phyloP scores from a whole-genome alignment of 2,329 filamentous ascomycete genomes.

The Aspergillus fischeri region DNA sequence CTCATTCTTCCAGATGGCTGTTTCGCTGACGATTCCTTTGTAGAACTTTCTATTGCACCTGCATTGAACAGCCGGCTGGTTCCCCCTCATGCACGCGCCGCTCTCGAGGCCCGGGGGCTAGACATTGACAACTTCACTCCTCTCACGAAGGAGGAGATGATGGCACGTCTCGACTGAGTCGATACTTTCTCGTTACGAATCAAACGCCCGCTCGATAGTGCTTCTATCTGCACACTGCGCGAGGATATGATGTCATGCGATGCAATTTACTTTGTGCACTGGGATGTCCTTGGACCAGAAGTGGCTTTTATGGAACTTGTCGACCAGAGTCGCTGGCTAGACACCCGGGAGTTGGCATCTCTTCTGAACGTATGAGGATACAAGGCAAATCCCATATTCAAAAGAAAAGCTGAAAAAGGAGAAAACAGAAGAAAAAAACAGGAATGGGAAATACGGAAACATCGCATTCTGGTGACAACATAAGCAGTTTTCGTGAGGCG shows the following conservation, averaged over 20 bases:
- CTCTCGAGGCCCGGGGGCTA: slow-evolving; percentile 71
- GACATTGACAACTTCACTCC: slow-evolving; percentile 94
- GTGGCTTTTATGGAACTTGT: slow-evolving; percentile 25
- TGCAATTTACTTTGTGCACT: slow-evolving; percentile 30
- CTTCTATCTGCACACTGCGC: slow-evolving; percentile 29
- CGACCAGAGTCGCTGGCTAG: slow-evolving; percentile 23
- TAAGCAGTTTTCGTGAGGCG: slow-evolving; percentile 22
- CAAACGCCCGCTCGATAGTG: slow-evolving; percentile 35
- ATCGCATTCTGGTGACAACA: slow-evolving; percentile 22
- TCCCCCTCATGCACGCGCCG: slow-evolving; percentile 72
- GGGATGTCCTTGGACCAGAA: slow-evolving; percentile 28
- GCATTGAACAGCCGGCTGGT: slow-evolving; percentile 84
- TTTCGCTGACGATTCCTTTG: slow-evolving; percentile 11
- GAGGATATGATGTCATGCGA: slow-evolving; percentile 28
- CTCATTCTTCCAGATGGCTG: not conserved
- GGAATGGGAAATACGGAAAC: slow-evolving; percentile 7
- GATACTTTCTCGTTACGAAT: slow-evolving; percentile 32
- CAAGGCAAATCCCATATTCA: slow-evolving; percentile 1
- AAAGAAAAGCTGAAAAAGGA: slow-evolving; percentile 10
- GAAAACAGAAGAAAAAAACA: slow-evolving; percentile 10
- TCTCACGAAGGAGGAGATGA: slow-evolving; percentile 91
- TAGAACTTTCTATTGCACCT: slow-evolving; percentile 94
- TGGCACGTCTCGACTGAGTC: slow-evolving; percentile 89
- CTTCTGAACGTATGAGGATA: slow-evolving; percentile 14
- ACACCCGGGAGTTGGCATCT: slow-evolving; percentile 23